A percentile compares a stretch with the other conserved stretches of the same genome.
These are phyloP conservation scores for Taiozyma sp. DNA, from an alignment of 1,139 yeast genomes.

Conservation along the genomic window DNA sequence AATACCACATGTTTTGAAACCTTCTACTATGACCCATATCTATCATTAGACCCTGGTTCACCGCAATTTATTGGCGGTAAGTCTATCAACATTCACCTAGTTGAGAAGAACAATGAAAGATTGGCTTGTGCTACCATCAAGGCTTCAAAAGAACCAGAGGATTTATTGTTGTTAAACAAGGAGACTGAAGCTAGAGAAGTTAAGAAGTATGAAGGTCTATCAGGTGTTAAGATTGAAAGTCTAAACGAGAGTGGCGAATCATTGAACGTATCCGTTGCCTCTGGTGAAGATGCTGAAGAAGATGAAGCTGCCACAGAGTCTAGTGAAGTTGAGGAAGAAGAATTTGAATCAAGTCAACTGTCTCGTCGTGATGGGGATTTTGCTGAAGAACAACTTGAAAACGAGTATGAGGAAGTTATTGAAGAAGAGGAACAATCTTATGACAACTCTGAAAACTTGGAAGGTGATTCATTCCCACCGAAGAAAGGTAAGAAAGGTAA, in stretches of 20 bases:
- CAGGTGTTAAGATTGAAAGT: conserved; percentile 17
- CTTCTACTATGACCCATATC: conserved; percentile 46
- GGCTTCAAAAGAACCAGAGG: conserved; percentile 24
- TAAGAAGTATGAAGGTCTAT: conserved; percentile 20
- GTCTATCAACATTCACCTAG: conserved; percentile 47
- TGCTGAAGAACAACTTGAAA: no score
- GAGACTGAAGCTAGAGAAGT: conserved; percentile 24
- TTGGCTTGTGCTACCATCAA: conserved; percentile 56
- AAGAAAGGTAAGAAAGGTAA: neutral
- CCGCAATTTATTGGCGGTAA: conserved; percentile 47
- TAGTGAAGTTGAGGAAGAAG: neutral
- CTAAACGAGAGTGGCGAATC: conserved; percentile 5
- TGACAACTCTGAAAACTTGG: neutral
- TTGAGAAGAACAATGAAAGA: conserved; percentile 35
- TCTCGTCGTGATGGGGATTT: neutral
- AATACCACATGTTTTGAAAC: conserved; percentile 50
- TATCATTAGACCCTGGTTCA: conserved; percentile 43
- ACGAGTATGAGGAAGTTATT: neutral
- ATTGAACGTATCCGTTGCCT: conserved; percentile 8
- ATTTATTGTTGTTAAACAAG: conserved; percentile 19
- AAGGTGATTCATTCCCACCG: neutral
- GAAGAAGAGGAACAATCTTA: neutral
- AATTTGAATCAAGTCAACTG: neutral
- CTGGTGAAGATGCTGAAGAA: conserved; percentile 1
- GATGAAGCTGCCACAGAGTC: neutral